Percentiles rank a stretch among this genome's conserved stretches.
These are phyloP conservation scores for Exophiala oligosperma DNA, from an alignment of 2,329 filamentous ascomycete species.

Conservation along the genomic window DNA sequence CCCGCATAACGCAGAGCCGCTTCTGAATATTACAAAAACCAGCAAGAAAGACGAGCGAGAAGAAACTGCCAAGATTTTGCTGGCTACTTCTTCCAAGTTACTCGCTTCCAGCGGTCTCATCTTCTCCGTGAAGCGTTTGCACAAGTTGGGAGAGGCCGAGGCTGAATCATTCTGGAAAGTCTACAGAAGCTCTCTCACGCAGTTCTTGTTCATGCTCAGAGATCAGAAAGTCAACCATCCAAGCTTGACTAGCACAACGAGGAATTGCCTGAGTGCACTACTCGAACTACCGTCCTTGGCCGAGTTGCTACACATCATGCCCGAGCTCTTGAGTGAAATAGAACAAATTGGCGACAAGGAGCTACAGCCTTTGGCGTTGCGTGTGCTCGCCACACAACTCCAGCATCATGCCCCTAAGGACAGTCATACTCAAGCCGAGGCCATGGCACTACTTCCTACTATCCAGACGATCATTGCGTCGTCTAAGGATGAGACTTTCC, in stretches of 20 bases:
- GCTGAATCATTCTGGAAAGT: slow-evolving; percentile 24
- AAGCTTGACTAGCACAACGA: slow-evolving; percentile 44
- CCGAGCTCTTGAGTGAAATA: slow-evolving; percentile 67
- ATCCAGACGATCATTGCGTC: slow-evolving; percentile 74
- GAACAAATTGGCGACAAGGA: slow-evolving; percentile 66
- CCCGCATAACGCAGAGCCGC: slow-evolving; percentile 68
- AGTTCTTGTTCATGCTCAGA: slow-evolving; percentile 19
- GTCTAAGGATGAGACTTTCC: slow-evolving; percentile 71
- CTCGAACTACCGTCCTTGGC: slow-evolving; percentile 80
- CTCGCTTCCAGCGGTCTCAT: slow-evolving; percentile 21
- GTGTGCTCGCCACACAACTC: slow-evolving; percentile 77
- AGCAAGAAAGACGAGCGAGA: slow-evolving; percentile 27
- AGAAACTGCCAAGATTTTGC: slow-evolving; percentile 43
- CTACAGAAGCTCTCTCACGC: slow-evolving; percentile 29
- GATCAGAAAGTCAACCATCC: slow-evolving; percentile 12
- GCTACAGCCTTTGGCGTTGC: slow-evolving; percentile 75
- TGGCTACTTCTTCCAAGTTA: slow-evolving; percentile 32
- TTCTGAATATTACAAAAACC: slow-evolving; percentile 63
- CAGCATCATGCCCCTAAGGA: slow-evolving; percentile 71
- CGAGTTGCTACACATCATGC: slow-evolving; percentile 86
- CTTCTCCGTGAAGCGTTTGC: slow-evolving; percentile 10
- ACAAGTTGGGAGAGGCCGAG: slow-evolving; percentile 8
- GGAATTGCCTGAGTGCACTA: slow-evolving; percentile 74
- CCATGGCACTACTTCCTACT: slow-evolving; percentile 68
- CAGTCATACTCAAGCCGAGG: slow-evolving; percentile 31